Conservation (phyloP, 257 asterid species). For the Primulina eburnea region DNA sequence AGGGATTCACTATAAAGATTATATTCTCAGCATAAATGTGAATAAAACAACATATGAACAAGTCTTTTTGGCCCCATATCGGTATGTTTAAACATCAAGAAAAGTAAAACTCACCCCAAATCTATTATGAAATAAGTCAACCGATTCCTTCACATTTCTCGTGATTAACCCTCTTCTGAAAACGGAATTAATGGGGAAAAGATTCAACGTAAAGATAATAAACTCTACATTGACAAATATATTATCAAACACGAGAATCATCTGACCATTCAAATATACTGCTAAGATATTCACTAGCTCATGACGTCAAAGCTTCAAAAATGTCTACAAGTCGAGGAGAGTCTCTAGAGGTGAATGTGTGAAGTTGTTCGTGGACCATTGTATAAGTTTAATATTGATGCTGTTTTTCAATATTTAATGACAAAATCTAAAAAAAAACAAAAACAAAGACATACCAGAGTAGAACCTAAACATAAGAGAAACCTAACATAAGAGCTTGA, state of each 20-base stretch:
- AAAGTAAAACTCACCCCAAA: slow-evolving; percentile 68
- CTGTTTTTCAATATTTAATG: too few species aligned
- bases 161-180: slow-evolving; percentile 94
- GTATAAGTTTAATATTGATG: too few species aligned
- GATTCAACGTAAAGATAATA: slow-evolving; percentile 5
- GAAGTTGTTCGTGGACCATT: too few species aligned
- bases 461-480: background rate
- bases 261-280: too few species aligned
- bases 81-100: background rate
- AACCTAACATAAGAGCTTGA: slow-evolving; percentile 3
- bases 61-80: background rate
- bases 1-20: background rate
- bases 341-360: too few species aligned
- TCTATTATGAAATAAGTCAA: slow-evolving; percentile 78
- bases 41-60: slow-evolving; percentile 2
- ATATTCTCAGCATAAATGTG: background rate
- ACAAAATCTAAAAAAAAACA: too few species aligned
- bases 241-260: too few species aligned
- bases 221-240: background rate
- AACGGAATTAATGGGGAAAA: slow-evolving; percentile 10
- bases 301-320: background rate
- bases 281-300: background rate
- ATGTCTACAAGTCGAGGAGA: background rate
- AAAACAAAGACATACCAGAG: background rate
- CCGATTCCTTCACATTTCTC: slow-evolving; percentile 79